Base-by-base conservation (phyloP, 306 rosid genomes). In the Carpinus fangiana region DNA sequence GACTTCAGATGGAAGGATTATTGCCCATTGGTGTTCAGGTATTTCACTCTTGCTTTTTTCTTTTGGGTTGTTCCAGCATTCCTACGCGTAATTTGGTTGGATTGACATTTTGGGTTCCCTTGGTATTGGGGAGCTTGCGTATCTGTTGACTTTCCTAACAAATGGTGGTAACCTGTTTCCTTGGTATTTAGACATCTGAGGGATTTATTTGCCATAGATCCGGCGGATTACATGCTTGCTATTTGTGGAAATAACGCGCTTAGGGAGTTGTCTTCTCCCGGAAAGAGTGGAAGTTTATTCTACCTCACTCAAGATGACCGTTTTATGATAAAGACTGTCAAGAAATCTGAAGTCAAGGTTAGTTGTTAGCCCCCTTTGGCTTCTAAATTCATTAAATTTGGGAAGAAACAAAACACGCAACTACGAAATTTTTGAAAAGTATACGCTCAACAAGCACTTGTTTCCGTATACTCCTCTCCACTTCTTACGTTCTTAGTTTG, bases 311-410 rank as follows among this genome's bases (percentile, higher is more conserved):
- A 84, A 23, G 90, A 87, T 9, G 90, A 84, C 56, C 77, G 87
- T 12, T 82, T 84, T 73, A 84, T 87, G 41, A 84, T 87, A 66
- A 87, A 87, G 72, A 87, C 90, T 65, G 82, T 87, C 78, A 87
- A 80, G 90, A 87, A 87, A 72, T 82, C 88, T 16, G 88, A 87
- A 78, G 88, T 87, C 84, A 87, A 87, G 88, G 90, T 87, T 79
- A 74, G 88, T 84, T 74, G 78, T 23, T 66, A 70, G 50, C 46
- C 67, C 78, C 53, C 73, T 66, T 0, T 45, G 48, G 50, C 59
- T 84, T 74, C 43, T 75, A 1, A 31, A 21, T 74, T 69, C 76
- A 70, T 82, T 75, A 23, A 28, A 78, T 54, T 66, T 77, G 53
- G 46, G 50, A 71, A 17, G 10, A 66, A 60, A 41, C 28, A 38